Base-by-base conservation (phyloP, 2,329 filamentous ascomycete species). In the Beauveria caledonica region DNA sequence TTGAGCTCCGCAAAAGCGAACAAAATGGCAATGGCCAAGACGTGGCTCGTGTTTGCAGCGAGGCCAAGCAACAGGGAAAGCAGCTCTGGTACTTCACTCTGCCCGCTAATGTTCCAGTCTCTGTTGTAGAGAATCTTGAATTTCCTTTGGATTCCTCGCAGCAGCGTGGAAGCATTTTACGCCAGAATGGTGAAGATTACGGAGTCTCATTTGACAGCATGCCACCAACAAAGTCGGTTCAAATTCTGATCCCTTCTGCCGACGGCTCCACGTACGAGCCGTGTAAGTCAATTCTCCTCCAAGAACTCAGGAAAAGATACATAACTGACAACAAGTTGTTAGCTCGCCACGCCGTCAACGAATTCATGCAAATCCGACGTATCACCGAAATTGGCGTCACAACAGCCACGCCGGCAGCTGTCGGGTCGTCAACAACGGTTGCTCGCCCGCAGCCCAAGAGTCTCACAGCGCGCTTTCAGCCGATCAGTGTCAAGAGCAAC, bases 61-160 rank as follows among this genome's bases (percentile, higher is more conserved):
- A 82, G 61, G 79, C 80, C 59, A 82, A 83, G 66, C 70, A 87
- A 8, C 76, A 84, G 60, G 86, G 86, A 63, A 91, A 90, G 76
- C 86, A 92, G 70, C 78, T 92, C 62, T 92, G 88, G 89, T 89
- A 91, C 70, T 90, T 92, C 66, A 89, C 86, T 10, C 86, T 87
- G 3, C 89, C 89, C 2, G 81, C 85, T 6, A 84, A 83, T 11
- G 75, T 91, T 3, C 84, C 88, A n/a, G 80, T 92, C 60, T 84
- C 82, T 11, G 78, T 87, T 1, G 74, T 92, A 51, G 82, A 85
- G 68, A 80, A 86, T 64, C 76, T 90, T 63, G 80, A 86, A 42
- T 80, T 90, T 46, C 79, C 80, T 10, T 69, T 84, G 66, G 80
- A 84, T 60, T 78, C 81, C 57, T 78, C 80, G 2, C 74, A 79